phyloP scores from a whole-genome alignment of 495 filamentous ascomycete species.

The Xylaria nigripes region DNA sequence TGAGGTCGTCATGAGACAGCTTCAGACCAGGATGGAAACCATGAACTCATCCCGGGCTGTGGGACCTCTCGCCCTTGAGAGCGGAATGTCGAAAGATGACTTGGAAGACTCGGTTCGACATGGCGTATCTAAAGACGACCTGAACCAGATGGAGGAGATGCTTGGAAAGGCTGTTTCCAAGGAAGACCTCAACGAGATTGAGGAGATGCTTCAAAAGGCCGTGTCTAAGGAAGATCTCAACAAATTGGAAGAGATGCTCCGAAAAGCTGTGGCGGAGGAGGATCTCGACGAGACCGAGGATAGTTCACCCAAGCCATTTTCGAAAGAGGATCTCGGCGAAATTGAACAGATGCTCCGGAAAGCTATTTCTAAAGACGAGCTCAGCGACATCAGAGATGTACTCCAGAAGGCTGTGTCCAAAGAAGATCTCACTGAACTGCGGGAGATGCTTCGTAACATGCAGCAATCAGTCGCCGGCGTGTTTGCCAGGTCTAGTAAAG shows the following conservation, averaged over 20 bases:
- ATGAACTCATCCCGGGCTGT: slow-evolving; percentile 53
- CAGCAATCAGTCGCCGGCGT: slow-evolving; percentile 31
- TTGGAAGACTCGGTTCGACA: slow-evolving; percentile 32
- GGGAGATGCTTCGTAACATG: slow-evolving; percentile 34
- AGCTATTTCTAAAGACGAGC: slow-evolving; percentile 60
- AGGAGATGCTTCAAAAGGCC: slow-evolving; percentile 30
- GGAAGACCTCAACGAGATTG: slow-evolving; percentile 54
- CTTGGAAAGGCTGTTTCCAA: slow-evolving; percentile 39
- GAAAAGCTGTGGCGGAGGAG: slow-evolving; percentile 50
- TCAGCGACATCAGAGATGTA: slow-evolving; percentile 75
- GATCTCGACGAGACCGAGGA: slow-evolving; percentile 81
- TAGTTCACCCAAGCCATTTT: slow-evolving; percentile 72
- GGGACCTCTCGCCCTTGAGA: slow-evolving; percentile 21
- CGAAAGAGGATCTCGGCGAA: slow-evolving; percentile 68
- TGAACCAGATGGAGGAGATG: slow-evolving; percentile 49
- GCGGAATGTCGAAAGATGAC: slow-evolving; percentile 38
- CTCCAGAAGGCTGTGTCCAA: slow-evolving; percentile 74
- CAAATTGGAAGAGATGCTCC: slow-evolving; percentile 21
- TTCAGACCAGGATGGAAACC: slow-evolving; percentile 75
- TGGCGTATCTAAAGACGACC: slow-evolving; percentile 47
- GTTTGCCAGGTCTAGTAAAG: background rate
- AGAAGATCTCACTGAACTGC: slow-evolving; percentile 64
- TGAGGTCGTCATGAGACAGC: slow-evolving; percentile 72
- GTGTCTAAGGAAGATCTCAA: slow-evolving; percentile 15
- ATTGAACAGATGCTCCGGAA: slow-evolving; percentile 41